These are phyloP conservation scores for Mortierella sp. DNA, from an alignment of 371 early-diverging fungal genomes.

Conservation along the genomic window DNA sequence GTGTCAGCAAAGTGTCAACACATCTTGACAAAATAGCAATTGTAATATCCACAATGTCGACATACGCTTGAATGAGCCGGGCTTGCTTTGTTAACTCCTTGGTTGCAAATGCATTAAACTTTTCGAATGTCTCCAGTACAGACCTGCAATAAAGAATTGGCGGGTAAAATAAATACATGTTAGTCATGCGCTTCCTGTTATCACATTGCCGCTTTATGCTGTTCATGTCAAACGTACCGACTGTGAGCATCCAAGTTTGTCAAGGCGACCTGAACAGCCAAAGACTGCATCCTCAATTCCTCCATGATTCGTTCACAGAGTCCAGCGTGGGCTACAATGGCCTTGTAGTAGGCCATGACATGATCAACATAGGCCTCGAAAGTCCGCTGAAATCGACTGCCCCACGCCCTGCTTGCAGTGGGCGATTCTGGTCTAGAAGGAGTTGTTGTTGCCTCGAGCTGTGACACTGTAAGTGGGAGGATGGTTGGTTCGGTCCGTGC, in stretches of 20 bases:
- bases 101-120: constrained; percentile 51
- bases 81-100: constrained; percentile 59
- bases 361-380: constrained; percentile 46
- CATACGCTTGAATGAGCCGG: constrained; percentile 53
- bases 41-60: not conserved
- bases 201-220: not conserved
- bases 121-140: constrained; percentile 58
- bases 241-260: constrained; percentile 71
- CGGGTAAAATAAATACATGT: not conserved
- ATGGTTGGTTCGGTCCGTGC: constrained; percentile 41
- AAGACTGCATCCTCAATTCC: constrained; percentile 67
- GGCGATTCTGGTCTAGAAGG: constrained; percentile 29
- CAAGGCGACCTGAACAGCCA: constrained; percentile 73
- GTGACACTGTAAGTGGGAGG: constrained; percentile 14
- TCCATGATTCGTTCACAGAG: constrained; percentile 64
- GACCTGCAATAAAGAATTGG: constrained; percentile 37
- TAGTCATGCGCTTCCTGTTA: not conserved
- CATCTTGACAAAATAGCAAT: not conserved
- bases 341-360: constrained; percentile 49
- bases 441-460: constrained; percentile 38
- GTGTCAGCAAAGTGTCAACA: not conserved
- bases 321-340: constrained; percentile 60
- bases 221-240: constrained; percentile 15
- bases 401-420: constrained; percentile 38
- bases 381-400: constrained; percentile 34